These are phyloP conservation scores for Lepidium aucheri DNA, from an alignment of 345 rosid species.

Conservation along the genomic window DNA sequence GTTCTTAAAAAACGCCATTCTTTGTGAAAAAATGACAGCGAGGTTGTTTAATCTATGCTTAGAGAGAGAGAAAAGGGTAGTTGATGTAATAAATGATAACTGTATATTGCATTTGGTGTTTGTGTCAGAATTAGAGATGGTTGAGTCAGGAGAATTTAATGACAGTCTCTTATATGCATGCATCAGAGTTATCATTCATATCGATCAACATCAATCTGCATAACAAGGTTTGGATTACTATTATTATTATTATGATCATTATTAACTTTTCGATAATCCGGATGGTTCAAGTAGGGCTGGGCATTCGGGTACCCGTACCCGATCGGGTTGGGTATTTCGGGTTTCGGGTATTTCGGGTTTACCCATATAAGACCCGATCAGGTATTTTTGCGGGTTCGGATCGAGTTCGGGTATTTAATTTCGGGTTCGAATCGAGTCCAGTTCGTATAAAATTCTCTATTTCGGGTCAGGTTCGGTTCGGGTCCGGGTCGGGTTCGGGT, in stretches of 20 bases:
- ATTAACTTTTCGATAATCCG: neutral
- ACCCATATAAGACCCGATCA: too few relatives aligned
- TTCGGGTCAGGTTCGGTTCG: too few relatives aligned
- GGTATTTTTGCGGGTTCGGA: too few relatives aligned
- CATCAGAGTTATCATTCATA: neutral
- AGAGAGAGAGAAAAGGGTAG: conserved; percentile 6
- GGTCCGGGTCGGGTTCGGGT: too few relatives aligned
- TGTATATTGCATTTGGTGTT: conserved; percentile 25
- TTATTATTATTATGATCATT: too few relatives aligned
- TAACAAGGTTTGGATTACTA: neutral
- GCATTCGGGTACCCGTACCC: too few relatives aligned
- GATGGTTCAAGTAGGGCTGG: too few relatives aligned
- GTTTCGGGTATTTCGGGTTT: too few relatives aligned
- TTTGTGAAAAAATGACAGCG: neutral
- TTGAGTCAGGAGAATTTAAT: conserved; percentile 30
- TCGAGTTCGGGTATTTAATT: too few relatives aligned
- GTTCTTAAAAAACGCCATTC: neutral
- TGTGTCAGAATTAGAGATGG: conserved; percentile 15
- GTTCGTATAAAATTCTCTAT: too few relatives aligned
- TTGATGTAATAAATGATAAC: conserved; percentile 19
- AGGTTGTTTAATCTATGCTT: neutral
- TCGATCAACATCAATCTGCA: neutral
- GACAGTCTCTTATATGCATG: conserved; percentile 9
- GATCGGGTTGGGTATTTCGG: too few relatives aligned
- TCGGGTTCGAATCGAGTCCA: too few relatives aligned